These are phyloP conservation scores for Quercus glauca DNA, from an alignment of 306 rosid genomes.

Conservation along the genomic window DNA sequence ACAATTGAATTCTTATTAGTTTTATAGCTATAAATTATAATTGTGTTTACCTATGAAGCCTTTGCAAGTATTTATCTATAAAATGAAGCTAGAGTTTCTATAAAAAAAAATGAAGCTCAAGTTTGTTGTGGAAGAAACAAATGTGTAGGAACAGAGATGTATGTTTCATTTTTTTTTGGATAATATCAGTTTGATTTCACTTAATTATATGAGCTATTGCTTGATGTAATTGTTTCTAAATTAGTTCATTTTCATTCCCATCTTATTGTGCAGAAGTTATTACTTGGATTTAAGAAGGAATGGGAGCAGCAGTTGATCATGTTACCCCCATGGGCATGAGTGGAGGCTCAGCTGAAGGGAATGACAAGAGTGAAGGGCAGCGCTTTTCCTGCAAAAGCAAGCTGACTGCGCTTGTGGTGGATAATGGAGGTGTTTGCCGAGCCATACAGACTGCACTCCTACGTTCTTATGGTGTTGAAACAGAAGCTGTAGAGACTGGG, in stretches of 20 bases:
- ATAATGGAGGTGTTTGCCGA: background rate
- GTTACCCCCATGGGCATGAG: background rate
- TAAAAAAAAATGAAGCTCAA: background rate
- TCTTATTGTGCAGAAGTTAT: background rate
- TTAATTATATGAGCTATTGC: background rate
- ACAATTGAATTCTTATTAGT: background rate
- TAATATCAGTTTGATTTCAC: background rate
- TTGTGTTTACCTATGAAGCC: background rate
- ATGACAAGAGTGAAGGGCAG: background rate
- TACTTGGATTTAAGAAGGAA: background rate
- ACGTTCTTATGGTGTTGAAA: background rate
- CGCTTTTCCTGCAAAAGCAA: constrained; percentile 3
- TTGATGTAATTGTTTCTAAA: background rate
- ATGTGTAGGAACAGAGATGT: background rate
- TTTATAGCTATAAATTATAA: background rate
- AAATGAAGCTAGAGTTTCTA: background rate
- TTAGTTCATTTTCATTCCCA: background rate
- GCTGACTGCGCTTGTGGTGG: constrained; percentile 22
- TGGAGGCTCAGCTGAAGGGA: background rate
- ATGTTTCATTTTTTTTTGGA: background rate
- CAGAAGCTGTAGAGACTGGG: constrained; percentile 16
- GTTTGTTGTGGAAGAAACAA: background rate
- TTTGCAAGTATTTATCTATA: background rate
- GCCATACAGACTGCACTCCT: background rate
- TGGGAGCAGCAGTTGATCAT: background rate